These are phyloP conservation scores for Mycena rosella DNA, from an alignment of 768 basidiomycete species.

Conservation along the genomic window DNA sequence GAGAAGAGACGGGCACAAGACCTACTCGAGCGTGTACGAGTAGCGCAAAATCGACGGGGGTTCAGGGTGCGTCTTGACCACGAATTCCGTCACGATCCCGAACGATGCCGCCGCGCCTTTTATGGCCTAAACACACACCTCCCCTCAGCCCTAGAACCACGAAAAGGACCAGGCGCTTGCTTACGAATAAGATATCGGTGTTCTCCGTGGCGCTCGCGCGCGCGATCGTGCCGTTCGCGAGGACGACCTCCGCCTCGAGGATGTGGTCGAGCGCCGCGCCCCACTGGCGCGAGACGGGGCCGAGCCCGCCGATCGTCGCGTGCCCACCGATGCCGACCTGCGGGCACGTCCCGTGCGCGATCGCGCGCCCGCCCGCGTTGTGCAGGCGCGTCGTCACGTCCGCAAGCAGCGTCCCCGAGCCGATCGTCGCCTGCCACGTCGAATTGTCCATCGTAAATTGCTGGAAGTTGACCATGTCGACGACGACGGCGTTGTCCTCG, in stretches of 20 bases:
- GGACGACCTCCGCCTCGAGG: conserved; percentile 40
- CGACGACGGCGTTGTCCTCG: conserved; percentile 44
- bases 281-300: conserved; percentile 40
- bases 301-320: conserved; percentile 41
- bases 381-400: conserved; percentile 40
- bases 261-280: conserved; percentile 44
- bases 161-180: background rate
- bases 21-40: conserved; percentile 20
- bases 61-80: conserved; percentile 41
- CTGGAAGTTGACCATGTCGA: conserved; percentile 45
- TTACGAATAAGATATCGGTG: conserved; percentile 43
- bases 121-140: conserved; percentile 36
- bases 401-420: conserved; percentile 40
- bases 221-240: conserved; percentile 40
- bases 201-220: conserved; percentile 40
- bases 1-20: background rate
- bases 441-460: conserved; percentile 42
- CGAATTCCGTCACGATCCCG: conserved; percentile 46
- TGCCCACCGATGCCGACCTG: conserved; percentile 46
- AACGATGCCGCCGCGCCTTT: conserved; percentile 46
- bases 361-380: conserved; percentile 38
- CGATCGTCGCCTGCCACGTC: conserved; percentile 43
- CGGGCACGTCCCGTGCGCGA: conserved; percentile 49
- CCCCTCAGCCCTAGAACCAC: background rate
- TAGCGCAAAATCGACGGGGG: conserved; percentile 35